These are phyloP conservation scores for Begonia masoniana DNA, from an alignment of 306 rosid species.

Conservation along the genomic window DNA sequence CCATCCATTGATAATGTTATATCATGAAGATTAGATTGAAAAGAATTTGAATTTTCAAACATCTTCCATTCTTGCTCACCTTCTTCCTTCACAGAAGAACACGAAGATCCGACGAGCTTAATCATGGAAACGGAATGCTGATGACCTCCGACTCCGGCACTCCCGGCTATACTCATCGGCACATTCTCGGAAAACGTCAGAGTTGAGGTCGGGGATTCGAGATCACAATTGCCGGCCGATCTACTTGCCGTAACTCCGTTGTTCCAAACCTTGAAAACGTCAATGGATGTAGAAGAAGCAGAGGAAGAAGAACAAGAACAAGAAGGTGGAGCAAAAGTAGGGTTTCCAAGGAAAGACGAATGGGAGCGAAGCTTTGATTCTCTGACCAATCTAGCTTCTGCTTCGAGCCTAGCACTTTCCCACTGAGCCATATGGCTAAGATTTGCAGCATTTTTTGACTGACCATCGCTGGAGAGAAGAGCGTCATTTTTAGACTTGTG, in stretches of 20 bases:
- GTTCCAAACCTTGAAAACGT: neutral
- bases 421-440: constrained; percentile 99
- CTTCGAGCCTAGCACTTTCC: constrained; percentile 99
- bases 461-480: constrained; percentile 43
- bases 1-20: constrained; percentile 36
- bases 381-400: constrained; percentile 87
- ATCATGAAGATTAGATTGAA: constrained; percentile 35
- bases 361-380: constrained; percentile 71
- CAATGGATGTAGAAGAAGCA: constrained; percentile 8
- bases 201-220: constrained; percentile 82
- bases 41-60: constrained; percentile 9
- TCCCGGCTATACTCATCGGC: neutral
- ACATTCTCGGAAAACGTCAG: constrained; percentile 54
- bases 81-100: constrained; percentile 37
- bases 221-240: constrained; percentile 24
- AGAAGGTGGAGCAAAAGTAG: constrained; percentile 9
- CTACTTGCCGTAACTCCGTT: constrained; percentile 7
- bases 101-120: constrained; percentile 56
- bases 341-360: constrained; percentile 22
- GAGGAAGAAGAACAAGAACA: constrained; percentile 28
- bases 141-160: too few relatives aligned
- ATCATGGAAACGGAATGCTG: constrained; percentile 30
- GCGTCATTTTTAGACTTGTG: constrained; percentile 89
- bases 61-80: constrained; percentile 49
- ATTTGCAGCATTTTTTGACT: constrained; percentile 73